Evolutionary conservation across 768 basidiomycete genomes (phyloP), one percentile per base, ranked within the genome.

Genomic region (Hysterangium stoloniferum): DNA sequence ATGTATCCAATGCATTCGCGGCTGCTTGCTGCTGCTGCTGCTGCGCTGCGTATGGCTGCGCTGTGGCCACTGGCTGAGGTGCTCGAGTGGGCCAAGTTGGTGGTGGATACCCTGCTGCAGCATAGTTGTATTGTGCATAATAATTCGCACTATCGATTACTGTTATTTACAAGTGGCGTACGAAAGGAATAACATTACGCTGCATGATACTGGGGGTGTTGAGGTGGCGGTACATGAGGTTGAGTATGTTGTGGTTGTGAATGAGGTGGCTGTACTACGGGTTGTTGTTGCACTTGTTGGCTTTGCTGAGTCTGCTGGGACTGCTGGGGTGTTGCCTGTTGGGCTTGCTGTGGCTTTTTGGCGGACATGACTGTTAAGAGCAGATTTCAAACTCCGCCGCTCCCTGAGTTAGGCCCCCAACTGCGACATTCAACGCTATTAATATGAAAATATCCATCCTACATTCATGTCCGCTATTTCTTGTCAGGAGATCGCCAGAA

Each of bases 1-100:
- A 66, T 2, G 79, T 80, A 57, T 85, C 84, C 51, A 80, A 52
- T 31, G 57, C 49, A 37, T 37, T 50, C 19, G 41, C n/a, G 4
- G 49, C 19, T 17, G 25, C 38, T 22, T 40, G 8, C n/a, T 45
- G 43, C 8, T 20, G 28, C 17, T 15, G 46, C 25, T 17, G 28
- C 25, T 42, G 49, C 19, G 48, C 24, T n/a, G 36, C 34, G 7
- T 35, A 34, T 8, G 4, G 7, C 27, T 31, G 49, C 20, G 46
- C 29, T 4, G 22, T 24, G 15, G 20, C 27, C 15, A 40, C 9
- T 41, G 25, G 49, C 31, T 36, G 49, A 17, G 29, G 4, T 28
- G 15, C 13, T 5, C 41, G 49, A 40, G 7, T 22, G 22, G 33
- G 13, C 48, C 25, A 40, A 12, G 33, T 40, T 11, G 48, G 48